Percentiles rank a stretch among this genome's conserved stretches.
Conservation (phyloP, 2,329 filamentous ascomycete species). For the Monilinia fructigena region DNA sequence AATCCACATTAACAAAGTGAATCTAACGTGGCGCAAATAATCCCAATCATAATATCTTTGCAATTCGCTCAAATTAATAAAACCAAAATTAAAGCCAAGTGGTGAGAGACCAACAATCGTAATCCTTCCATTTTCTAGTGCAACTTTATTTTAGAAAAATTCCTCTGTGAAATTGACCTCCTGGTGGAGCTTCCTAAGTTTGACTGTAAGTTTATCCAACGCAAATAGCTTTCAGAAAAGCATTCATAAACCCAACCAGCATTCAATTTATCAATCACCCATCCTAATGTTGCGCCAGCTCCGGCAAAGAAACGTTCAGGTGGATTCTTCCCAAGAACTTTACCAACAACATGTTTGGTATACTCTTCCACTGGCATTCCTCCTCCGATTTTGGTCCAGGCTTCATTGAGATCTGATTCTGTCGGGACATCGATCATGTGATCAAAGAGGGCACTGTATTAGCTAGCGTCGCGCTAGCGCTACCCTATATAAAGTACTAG, state of each 20-base stretch:
- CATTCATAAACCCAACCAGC: neutral
- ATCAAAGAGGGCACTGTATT: too few species aligned
- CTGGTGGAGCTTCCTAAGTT: neutral
- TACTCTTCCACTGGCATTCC: neutral
- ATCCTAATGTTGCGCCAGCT: conserved; percentile 1
- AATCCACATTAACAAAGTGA: neutral
- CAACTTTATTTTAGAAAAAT: neutral
- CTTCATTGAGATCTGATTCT: neutral
- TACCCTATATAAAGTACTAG: too few species aligned
- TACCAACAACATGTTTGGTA: neutral
- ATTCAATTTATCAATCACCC: neutral
- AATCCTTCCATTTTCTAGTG: neutral
- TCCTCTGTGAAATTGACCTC: neutral
- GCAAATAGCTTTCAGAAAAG: neutral
- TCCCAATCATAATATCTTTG: too few species aligned
- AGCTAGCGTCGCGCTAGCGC: too few species aligned
- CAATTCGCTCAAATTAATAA: too few species aligned
- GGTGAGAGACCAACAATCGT: too few species aligned
- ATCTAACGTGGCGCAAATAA: neutral
- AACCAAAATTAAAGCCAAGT: too few species aligned
- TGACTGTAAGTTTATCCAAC: neutral
- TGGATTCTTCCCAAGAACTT: neutral
- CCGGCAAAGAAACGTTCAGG: neutral
- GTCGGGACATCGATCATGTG: too few species aligned
- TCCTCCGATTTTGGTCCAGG: neutral